phyloP scores from a whole-genome alignment of 2,329 filamentous ascomycete genomes.

The Albophoma yamanashiensis region DNA sequence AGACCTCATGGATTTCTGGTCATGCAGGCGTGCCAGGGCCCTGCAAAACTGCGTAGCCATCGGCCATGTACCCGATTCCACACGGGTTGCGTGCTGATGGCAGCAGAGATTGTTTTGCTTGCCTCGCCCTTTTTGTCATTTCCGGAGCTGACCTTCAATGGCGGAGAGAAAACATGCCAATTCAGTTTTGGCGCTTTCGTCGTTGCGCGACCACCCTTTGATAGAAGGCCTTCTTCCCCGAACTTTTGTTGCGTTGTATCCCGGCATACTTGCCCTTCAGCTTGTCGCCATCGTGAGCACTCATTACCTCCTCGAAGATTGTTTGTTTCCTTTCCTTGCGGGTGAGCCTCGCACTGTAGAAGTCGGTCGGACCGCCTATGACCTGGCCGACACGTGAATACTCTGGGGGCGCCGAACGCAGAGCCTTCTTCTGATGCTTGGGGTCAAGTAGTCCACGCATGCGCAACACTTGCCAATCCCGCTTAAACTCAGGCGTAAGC shows the following conservation, averaged over 20 bases:
- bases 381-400: conserved; percentile 86
- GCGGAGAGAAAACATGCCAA: not conserved
- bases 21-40: not conserved
- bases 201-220: conserved; percentile 55
- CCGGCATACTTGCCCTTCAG: conserved; percentile 84
- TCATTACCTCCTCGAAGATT: conserved; percentile 73
- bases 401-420: conserved; percentile 55
- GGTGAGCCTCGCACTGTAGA: conserved; percentile 66
- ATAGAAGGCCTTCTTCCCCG: conserved; percentile 84
- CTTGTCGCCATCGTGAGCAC: conserved; percentile 39
- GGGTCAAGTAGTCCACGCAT: conserved; percentile 85
- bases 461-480: conserved; percentile 79
- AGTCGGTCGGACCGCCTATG: conserved; percentile 81
- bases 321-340: conserved; percentile 84
- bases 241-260: conserved; percentile 72
- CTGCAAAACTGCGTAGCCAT: not conserved
- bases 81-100: not conserved
- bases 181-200: conserved; percentile 15
- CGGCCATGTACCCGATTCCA: not conserved
- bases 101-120: not conserved
- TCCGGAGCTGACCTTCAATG: not conserved
- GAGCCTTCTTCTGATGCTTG: conserved; percentile 87
- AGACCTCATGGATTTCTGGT: not conserved
- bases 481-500: conserved; percentile 74
- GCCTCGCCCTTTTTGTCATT: not conserved